Evolutionary conservation across 2,329 filamentous ascomycete species (phyloP).

Genomic region (Arthrobotrys musiformis): DNA sequence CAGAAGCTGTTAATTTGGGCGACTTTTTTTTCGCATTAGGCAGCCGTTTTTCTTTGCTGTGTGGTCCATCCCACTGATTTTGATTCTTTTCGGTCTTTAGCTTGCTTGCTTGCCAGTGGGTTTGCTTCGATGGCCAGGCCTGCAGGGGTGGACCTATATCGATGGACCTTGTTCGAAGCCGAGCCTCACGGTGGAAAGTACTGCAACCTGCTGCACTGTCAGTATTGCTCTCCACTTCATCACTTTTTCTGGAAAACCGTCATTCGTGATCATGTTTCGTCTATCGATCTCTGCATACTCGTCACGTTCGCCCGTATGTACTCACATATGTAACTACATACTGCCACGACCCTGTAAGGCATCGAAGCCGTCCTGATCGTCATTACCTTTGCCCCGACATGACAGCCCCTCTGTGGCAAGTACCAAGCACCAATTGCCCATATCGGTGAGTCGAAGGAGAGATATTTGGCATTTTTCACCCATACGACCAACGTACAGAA

Average conservation of each 20-base stretch:
- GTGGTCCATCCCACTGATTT: slow-evolving; percentile 8
- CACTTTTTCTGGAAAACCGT: slow-evolving; percentile 36
- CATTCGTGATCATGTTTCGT: slow-evolving; percentile 36
- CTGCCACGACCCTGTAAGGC: slow-evolving; percentile 36
- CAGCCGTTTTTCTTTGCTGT: slow-evolving; percentile 30
- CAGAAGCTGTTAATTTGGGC: slow-evolving; percentile 36
- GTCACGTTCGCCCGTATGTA: slow-evolving; percentile 22
- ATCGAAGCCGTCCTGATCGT: not conserved
- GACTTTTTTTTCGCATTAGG: slow-evolving; percentile 31
- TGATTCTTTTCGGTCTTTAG: slow-evolving; percentile 17
- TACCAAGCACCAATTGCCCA: not conserved
- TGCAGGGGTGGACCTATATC: slow-evolving; percentile 4
- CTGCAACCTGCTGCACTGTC: not conserved
- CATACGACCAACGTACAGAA: not conserved
- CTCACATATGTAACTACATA: too few species aligned
- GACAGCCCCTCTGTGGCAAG: not conserved
- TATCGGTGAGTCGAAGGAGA: slow-evolving; percentile 8
- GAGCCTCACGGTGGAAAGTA: slow-evolving; percentile 20
- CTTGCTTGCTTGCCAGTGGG: not conserved
- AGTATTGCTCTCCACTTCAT: slow-evolving; percentile 29
- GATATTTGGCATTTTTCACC: too few species aligned
- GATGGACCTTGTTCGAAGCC: too few species aligned
- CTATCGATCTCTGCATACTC: slow-evolving; percentile 13
- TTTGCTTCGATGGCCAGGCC: slow-evolving; percentile 18
- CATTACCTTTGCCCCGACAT: not conserved